Base-by-base conservation (phyloP, 2,329 filamentous ascomycete species). In the Chrysoporthe austroafricana region DNA sequence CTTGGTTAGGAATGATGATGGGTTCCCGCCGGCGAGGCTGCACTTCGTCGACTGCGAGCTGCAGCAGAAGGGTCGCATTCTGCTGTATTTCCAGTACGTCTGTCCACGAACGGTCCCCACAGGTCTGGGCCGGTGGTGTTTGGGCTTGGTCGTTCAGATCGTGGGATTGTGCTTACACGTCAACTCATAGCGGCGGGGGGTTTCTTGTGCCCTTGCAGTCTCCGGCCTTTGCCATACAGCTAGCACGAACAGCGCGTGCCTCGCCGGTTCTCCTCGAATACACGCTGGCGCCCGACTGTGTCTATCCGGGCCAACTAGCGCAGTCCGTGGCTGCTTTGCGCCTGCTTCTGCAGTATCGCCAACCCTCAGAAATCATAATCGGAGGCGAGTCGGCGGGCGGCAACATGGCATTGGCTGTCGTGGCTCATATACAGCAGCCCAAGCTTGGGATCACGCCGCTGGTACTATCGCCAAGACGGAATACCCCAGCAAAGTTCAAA, bases 341-440 rank as follows among this genome's bases (percentile, higher is more conserved):
- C 16, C 63, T 67, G 34, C 68, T 74, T n/a, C 69, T 73, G 3
- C 61, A 68, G n/a, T 21, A 50, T 46, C 61, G 66, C 32, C 58
- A 48, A 9, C 64, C 69, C 5, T 64, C 60, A 6, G 69, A 73
- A 7, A 69, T 74, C 60, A 67, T 73, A 16, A 56, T 73, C 32
- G 71, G 57, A 2, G 73, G 72, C 21, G 73, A 74, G 54, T 73
- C 71, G 32, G 73, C 72, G 36, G 73, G 73, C 46, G 73, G 69
- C 16, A 69, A 74, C 66, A 65, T 73, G 50, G 46, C 69, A 21
- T 69, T 71, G 57, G 71, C 68, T 26, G 58, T 74, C 26, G 61
- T 74, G 43, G 67, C 67, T 4, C 73, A 74, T 60, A 32, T 73
- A 9, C 70, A 67, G 44, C 48, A 46, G 18, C 72, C 72, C 18